Conservation (phyloP, 1,284 basidiomycete species). For the Papiliotrema fonsecae region DNA sequence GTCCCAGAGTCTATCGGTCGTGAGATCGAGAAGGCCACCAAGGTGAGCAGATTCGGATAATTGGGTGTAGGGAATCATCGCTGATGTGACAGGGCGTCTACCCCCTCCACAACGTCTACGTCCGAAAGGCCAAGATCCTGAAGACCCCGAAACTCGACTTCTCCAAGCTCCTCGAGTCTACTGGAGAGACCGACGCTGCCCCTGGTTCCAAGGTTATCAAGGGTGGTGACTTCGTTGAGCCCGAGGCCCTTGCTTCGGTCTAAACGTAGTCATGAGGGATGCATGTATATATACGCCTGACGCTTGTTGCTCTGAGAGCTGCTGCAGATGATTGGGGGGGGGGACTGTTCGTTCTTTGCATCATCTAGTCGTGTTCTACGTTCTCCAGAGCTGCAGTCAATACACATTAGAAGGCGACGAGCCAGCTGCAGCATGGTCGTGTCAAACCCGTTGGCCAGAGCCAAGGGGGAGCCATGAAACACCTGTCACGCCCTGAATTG, state of each 20-base stretch:
- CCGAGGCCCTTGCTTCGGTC: conserved; percentile 48
- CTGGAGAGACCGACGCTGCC: conserved; percentile 88
- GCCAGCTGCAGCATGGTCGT: too few species aligned
- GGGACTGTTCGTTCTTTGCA: too few species aligned
- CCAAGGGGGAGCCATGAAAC: too few species aligned
- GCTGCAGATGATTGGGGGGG: too few species aligned
- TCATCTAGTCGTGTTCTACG: too few species aligned
- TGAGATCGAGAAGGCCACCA: conserved; percentile 97
- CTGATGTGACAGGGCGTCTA: conserved; percentile 71
- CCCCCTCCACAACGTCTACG: conserved; percentile 96
- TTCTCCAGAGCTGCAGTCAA: too few species aligned
- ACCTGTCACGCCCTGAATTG: too few species aligned
- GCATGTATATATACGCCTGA: conserved; percentile 29
- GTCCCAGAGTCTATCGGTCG: conserved; percentile 98
- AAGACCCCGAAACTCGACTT: conserved; percentile 97
- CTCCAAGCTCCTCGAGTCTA: conserved; percentile 89
- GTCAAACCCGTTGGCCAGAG: too few species aligned
- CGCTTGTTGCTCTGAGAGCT: background rate
- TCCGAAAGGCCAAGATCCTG: conserved; percentile 94
- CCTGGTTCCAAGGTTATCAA: conserved; percentile 16
- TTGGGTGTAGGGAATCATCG: background rate
- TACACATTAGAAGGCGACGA: too few species aligned
- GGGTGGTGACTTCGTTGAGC: conserved; percentile 48
- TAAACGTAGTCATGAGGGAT: conserved; percentile 29
- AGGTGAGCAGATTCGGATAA: conserved; percentile 25